Evolutionary conservation across 2,329 filamentous ascomycete genomes (phyloP).

Genomic region (Pseudocercospora musae): DNA sequence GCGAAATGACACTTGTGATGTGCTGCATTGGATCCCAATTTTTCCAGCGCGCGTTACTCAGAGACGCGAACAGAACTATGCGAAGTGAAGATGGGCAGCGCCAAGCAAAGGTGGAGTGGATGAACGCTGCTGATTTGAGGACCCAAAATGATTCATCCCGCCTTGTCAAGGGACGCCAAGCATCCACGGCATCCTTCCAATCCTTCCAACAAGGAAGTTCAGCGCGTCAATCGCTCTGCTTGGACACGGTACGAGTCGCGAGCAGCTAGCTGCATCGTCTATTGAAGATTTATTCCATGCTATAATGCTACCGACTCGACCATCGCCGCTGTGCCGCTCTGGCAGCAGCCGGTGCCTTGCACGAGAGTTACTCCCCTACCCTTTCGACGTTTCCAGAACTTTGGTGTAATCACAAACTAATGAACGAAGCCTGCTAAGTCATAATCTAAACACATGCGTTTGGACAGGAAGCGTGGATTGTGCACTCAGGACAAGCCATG

Average conservation of each 20-base stretch:
- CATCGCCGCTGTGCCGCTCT: no score
- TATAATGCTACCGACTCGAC: no score
- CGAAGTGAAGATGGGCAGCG: conserved; percentile 1
- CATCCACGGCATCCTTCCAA: neutral
- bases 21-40: neutral
- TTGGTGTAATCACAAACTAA: no score
- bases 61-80: neutral
- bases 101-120: neutral
- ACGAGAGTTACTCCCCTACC: no score
- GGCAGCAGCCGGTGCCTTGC: no score
- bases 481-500: neutral
- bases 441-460: neutral
- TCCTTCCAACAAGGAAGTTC: neutral
- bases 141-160: neutral
- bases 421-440: no score
- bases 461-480: neutral
- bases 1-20: conserved; percentile 1
- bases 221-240: neutral
- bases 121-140: neutral
- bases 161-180: neutral
- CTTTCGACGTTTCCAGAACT: no score
- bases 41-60: neutral
- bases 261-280: no score
- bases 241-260: no score
- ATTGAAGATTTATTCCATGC: no score